Evolutionary conservation across 495 filamentous ascomycete species (phyloP).

Genomic region (Daldinia concentrica): DNA sequence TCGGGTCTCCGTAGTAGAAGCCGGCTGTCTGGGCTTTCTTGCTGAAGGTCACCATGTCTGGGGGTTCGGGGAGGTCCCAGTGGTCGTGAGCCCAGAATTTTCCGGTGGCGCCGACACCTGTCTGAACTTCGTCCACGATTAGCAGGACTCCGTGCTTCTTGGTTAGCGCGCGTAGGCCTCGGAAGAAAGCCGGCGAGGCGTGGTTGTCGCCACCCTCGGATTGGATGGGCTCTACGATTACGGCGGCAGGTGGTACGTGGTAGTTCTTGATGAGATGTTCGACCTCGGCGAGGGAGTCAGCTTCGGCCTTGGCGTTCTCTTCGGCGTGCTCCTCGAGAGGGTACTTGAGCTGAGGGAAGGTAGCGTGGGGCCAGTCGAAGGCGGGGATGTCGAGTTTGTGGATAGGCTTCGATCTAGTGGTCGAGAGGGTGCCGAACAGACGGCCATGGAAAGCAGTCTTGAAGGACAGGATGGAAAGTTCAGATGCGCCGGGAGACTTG

Average conservation of each 20-base stretch:
- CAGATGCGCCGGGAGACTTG: slow-evolving; percentile 80
- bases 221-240: slow-evolving; percentile 95
- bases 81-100: slow-evolving; percentile 99
- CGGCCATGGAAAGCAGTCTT: slow-evolving; percentile 94
- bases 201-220: slow-evolving; percentile 99
- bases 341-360: slow-evolving; percentile 91
- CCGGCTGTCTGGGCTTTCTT: slow-evolving; percentile 99
- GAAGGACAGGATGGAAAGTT: slow-evolving; percentile 93
- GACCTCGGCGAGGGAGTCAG: slow-evolving; percentile 85
- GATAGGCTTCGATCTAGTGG: slow-evolving; percentile 94
- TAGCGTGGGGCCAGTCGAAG: slow-evolving; percentile 97
- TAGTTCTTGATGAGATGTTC: slow-evolving; percentile 86
- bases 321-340: slow-evolving; percentile 83
- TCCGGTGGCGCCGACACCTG: slow-evolving; percentile 92
- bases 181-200: slow-evolving; percentile 93
- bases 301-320: slow-evolving; percentile 86
- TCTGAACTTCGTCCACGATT: slow-evolving; percentile 99
- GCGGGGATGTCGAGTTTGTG: slow-evolving; percentile 99
- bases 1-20: slow-evolving; percentile 91
- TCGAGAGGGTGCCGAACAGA: slow-evolving; percentile 90
- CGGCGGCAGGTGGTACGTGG: slow-evolving; percentile 87
- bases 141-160: slow-evolving; percentile 86
- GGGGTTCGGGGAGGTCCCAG: slow-evolving; percentile 85
- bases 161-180: slow-evolving; percentile 83
- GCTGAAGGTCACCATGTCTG: slow-evolving; percentile 98